Evolutionary conservation across 208 protist genomes (phyloP).

Genomic region (Porcisia deanei): DNA sequence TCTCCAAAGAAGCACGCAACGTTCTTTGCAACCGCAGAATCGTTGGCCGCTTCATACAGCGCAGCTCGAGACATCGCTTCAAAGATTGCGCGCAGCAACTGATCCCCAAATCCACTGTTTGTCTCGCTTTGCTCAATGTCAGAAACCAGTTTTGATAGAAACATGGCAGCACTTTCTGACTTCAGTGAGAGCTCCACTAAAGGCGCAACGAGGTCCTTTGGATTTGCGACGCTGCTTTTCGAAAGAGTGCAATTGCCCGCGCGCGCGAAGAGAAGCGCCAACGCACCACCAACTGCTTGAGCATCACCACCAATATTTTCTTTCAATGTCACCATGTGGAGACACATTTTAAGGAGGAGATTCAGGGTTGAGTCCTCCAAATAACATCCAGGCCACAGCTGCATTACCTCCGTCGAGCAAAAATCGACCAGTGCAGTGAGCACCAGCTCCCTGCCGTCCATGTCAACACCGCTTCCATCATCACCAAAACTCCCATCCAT

Average conservation of each 20-base stretch:
- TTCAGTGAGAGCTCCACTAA: constrained; percentile 80
- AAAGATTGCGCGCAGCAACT: constrained; percentile 62
- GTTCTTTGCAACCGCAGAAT: constrained; percentile 70
- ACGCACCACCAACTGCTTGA: constrained; percentile 66
- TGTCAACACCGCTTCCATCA: constrained; percentile 86
- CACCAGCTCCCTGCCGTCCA: constrained; percentile 86
- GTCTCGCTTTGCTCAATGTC: constrained; percentile 74
- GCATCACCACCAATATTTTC: constrained; percentile 74
- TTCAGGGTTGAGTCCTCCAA: constrained; percentile 72
- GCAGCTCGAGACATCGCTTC: constrained; percentile 62
- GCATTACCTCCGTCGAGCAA: constrained; percentile 58
- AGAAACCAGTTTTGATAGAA: constrained; percentile 75
- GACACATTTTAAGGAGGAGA: constrained; percentile 61
- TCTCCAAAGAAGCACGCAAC: constrained; percentile 78
- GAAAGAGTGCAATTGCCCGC: constrained; percentile 49
- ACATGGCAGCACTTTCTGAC: constrained; percentile 66
- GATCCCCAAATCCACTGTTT: constrained; percentile 22
- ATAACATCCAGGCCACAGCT: constrained; percentile 51
- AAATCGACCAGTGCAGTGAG: constrained; percentile 81
- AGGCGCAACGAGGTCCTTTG: constrained; percentile 65
- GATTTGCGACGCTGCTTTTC: constrained; percentile 40
- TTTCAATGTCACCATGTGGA: constrained; percentile 89
- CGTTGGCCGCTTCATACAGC: constrained; percentile 52
- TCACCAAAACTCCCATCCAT: constrained; percentile 75
- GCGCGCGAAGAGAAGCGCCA: constrained; percentile 72